phyloP scores from a whole-genome alignment of 768 basidiomycete genomes.

The Leccinum rimulosum region DNA sequence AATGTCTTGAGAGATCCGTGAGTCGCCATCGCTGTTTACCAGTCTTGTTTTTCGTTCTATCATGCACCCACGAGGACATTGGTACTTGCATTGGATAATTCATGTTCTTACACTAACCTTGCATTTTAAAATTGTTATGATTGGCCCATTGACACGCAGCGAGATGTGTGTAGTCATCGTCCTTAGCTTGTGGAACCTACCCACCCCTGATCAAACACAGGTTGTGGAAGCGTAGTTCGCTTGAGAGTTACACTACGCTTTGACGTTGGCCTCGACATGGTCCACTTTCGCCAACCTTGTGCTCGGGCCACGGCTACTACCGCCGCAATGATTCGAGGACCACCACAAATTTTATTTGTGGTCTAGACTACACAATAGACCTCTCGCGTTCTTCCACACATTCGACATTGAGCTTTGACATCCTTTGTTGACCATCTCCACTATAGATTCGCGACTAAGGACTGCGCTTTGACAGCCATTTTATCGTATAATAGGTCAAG shows the following conservation, averaged over 20 bases:
- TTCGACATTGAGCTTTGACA: conserved; percentile 1
- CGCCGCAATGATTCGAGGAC: not conserved
- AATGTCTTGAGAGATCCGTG: conserved; percentile 10
- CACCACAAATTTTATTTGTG: not conserved
- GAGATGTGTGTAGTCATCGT: conserved; percentile 4
- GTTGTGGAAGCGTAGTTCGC: not conserved
- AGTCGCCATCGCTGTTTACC: conserved; percentile 3
- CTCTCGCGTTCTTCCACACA: not conserved
- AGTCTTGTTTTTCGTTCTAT: not conserved
- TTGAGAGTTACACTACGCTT: not conserved
- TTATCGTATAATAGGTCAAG: conserved; percentile 5
- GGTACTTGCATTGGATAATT: conserved; percentile 5
- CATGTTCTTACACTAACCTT: not conserved
- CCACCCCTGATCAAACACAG: not conserved
- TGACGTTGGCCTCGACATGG: not conserved
- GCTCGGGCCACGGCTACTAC: conserved; percentile 1
- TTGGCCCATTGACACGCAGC: not conserved
- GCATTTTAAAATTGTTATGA: conserved; percentile 2
- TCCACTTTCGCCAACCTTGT: not conserved
- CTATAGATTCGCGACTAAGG: not conserved
- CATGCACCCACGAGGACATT: conserved; percentile 1
- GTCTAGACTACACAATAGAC: not conserved
- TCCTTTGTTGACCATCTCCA: conserved; percentile 2
- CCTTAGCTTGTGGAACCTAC: not conserved
- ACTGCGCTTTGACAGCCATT: not conserved